Evolutionary conservation across 2,329 filamentous ascomycete species (phyloP).

Genomic region (Fusarium falciforme): DNA sequence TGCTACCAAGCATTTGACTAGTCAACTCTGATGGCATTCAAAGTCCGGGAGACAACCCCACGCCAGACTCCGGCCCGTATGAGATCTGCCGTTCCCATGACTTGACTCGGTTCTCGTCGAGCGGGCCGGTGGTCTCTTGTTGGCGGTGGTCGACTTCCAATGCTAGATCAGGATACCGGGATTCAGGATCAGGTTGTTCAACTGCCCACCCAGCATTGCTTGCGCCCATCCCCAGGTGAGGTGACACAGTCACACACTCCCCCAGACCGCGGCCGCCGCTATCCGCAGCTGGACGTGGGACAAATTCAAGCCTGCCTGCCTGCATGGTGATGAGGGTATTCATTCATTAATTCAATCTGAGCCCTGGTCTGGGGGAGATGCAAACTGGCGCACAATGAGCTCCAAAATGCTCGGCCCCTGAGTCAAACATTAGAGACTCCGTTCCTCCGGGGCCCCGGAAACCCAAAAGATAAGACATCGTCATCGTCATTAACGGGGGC

Average conservation of each 20-base stretch:
- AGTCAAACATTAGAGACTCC: conserved; percentile 15
- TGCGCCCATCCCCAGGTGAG: conserved; percentile 20
- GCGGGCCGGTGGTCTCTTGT: not conserved
- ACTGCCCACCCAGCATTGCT: conserved; percentile 26
- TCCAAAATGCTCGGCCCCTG: conserved; percentile 15
- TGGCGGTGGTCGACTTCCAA: not conserved
- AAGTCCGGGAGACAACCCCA: conserved; percentile 13
- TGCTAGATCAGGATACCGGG: not conserved
- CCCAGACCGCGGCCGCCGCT: not conserved
- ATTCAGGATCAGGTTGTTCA: conserved; percentile 31
- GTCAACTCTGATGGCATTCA: not conserved
- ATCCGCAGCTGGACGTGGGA: conserved; percentile 5
- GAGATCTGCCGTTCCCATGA: conserved; percentile 15
- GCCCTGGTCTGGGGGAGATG: conserved; percentile 1
- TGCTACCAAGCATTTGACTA: not conserved
- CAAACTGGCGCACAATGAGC: conserved; percentile 12
- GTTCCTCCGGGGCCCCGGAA: conserved; percentile 31
- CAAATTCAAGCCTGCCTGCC: not conserved
- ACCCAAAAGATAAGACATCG: conserved; percentile 29
- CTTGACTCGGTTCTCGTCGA: conserved; percentile 8
- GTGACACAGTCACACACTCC: conserved; percentile 6
- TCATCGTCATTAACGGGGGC: conserved; percentile 10
- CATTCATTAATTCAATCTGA: not conserved
- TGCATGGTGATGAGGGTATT: not conserved
- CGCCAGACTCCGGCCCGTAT: conserved; percentile 2